Base-by-base conservation (phyloP, 1,284 basidiomycete species). In the Mycena citricolor region DNA sequence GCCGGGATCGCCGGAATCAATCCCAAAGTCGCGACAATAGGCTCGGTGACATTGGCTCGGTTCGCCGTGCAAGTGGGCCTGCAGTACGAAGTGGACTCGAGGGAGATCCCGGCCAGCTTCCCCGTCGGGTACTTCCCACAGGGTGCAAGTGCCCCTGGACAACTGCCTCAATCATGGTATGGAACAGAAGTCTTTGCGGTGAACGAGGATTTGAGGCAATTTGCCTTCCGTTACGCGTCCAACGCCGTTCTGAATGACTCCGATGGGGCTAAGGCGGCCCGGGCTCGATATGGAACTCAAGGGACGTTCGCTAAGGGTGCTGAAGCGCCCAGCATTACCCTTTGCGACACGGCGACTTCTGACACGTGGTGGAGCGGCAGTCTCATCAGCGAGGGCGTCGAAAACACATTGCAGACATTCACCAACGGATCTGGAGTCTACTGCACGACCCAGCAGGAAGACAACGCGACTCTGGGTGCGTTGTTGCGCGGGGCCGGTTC, bases 131-230 rank as follows among this genome's bases (percentile, higher is more conserved):
- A 71, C 57, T 66, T 69, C 46, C 59, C 62, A 8, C 62, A 61
- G 31, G 69, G 67, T 1, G 60, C 69, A 4, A 52, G 33, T 19
- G 52, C 51, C 13, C 70, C 70, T 0, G 62, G 58, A 25, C 36
- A 62, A 25, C 61, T 60, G 36, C 64, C 69, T 1, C 45, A 47
- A 8, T 51, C 52, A 22, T 57, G 71, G 26, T 74, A 76, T 53
- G 75, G 75, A 20, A 75, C 73, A 11, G 74, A 77, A 59, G 66
- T 76, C 8, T 77, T 70, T 54, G 70, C 73, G 57, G 57, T 77
- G 42, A 76, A 76, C 59, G 68, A 70, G 24, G 64, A 63, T 42
- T 61, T 77, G 12, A 63, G 71, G n/a, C 62, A 67, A 33, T 50
- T 57, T 12, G 71, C 65, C 2, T 50, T 65, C 17, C 47, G 42